Evolutionary conservation across 2,329 filamentous ascomycete species (phyloP), one percentile per base, ranked within the genome.

Genomic region (Clonostachys rosea): DNA sequence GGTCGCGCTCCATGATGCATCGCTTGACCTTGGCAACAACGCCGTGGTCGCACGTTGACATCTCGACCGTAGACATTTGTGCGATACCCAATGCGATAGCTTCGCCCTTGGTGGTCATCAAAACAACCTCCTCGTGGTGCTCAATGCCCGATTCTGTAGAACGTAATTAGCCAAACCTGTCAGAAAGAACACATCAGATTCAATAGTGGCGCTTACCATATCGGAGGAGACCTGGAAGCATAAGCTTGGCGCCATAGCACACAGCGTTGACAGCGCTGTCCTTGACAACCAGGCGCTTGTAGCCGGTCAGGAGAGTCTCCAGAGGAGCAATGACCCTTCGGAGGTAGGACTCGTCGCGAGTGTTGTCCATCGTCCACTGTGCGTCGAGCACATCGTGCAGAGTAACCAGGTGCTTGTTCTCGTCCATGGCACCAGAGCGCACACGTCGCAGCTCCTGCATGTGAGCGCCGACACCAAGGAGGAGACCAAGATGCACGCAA

Each of bases 91-190:
- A 82, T 50, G 94, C 94, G 62, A 99, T 96, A 41, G 94, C 94
- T 75, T 99, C 94, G 61, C 94, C 94, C 81, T 99, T 99, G 62
- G 94, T 97, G 49, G 94, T 97, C 86, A 99, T 97, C 51, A 99
- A 77, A 36, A 99, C 91, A 61, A 97, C 86, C 73, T 99, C 94
- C 68, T 99, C 94, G 66, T 96, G 86, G 53, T 94, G 83, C 69
- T 97, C 91, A 65, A 97, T 96, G 53, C 82, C 89, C 58, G 86
- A 75, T 77, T 96, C 91, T 88, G 64, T 52, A 56, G 43, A 13
- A 45, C 50, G 54, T 65, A 61, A 66, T 59, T 49, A 39, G 48
- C 35, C 54, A 49, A 48, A 55, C 52, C 41, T 16, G 18, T 10
- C 17, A 17, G n/a, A 34, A 18, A 17, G 17, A 30, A 30, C 24